Percentiles rank a stretch among this genome's conserved stretches.
phyloP scores from a whole-genome alignment of 208 protist genomes.

The Acanthamoeba triangularis region DNA sequence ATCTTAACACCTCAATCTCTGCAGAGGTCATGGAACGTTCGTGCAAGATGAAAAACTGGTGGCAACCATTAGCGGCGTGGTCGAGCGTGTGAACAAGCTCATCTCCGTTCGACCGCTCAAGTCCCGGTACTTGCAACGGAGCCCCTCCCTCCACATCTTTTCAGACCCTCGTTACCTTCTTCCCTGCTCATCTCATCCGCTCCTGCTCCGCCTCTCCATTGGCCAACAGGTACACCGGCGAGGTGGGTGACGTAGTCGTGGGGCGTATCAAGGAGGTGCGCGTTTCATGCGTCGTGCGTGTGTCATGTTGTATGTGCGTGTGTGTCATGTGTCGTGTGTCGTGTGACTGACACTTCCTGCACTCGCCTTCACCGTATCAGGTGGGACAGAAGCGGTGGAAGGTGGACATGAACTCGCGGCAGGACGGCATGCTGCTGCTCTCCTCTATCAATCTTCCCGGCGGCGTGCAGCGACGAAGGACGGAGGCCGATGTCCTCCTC shows the following conservation, averaged over 20 bases:
- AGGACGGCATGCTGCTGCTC: constrained; percentile 96
- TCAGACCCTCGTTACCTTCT: neutral
- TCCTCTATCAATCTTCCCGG: constrained; percentile 98
- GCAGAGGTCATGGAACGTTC: constrained; percentile 89
- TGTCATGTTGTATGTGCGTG: too few relatives aligned
- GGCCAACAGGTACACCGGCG: constrained; percentile 93
- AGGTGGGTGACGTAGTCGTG: constrained; percentile 98
- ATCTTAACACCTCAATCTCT: neutral
- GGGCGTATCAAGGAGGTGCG: constrained; percentile 94
- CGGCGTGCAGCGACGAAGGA: constrained; percentile 95
- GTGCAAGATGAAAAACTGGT: constrained; percentile 82
- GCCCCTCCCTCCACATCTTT: neutral
- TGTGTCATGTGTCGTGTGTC: too few relatives aligned
- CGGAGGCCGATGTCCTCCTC: constrained; percentile 95
- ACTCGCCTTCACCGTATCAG: constrained; percentile 87
- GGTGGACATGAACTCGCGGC: constrained; percentile 95
- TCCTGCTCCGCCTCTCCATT: neutral
- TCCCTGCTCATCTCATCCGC: neutral
- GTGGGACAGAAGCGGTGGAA: constrained; percentile 96
- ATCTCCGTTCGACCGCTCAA: constrained; percentile 90
- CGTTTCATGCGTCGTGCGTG: neutral
- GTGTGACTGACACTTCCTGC: too few relatives aligned
- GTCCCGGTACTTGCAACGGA: constrained; percentile 76
- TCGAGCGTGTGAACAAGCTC: constrained; percentile 93
- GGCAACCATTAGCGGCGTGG: constrained; percentile 89